phyloP scores from a whole-genome alignment of 2,329 filamentous ascomycete genomes.

The Fulvia fulva region DNA sequence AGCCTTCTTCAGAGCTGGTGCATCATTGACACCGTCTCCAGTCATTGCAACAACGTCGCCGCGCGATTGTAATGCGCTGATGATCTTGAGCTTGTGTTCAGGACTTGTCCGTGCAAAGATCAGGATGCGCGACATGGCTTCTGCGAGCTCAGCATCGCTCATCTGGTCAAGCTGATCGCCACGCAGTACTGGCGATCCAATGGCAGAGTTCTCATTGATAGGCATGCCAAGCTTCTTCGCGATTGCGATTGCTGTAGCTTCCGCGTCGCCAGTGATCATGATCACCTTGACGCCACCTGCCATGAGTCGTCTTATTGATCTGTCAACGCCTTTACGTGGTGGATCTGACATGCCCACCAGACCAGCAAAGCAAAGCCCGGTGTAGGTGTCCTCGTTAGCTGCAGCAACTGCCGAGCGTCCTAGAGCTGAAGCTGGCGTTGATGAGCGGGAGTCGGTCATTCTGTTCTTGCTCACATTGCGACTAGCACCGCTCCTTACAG shows the following conservation, averaged over 20 bases:
- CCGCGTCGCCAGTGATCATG: slow-evolving; percentile 98
- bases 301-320: slow-evolving; percentile 85
- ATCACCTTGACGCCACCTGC: slow-evolving; percentile 93
- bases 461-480: slow-evolving; percentile 13
- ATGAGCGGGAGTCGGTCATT: slow-evolving; percentile 18
- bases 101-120: slow-evolving; percentile 96
- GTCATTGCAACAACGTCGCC: slow-evolving; percentile 99
- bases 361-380: slow-evolving; percentile 81
- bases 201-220: slow-evolving; percentile 58
- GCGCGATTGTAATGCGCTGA: slow-evolving; percentile 81
- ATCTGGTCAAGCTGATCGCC: slow-evolving; percentile 93
- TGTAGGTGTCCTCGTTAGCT: slow-evolving; percentile 66
- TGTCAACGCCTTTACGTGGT: slow-evolving; percentile 81
- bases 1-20: slow-evolving; percentile 90
- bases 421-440: slow-evolving; percentile 13
- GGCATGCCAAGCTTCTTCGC: slow-evolving; percentile 94
- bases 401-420: slow-evolving; percentile 3
- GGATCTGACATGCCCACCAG: slow-evolving; percentile 97
- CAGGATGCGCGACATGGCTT: slow-evolving; percentile 81
- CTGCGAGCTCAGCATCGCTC: slow-evolving; percentile 77
- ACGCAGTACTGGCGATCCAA: slow-evolving; percentile 68
- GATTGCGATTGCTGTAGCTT: slow-evolving; percentile 91
- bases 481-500: slow-evolving; percentile 40
- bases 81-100: slow-evolving; percentile 97
- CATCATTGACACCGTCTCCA: slow-evolving; percentile 96